Evolutionary conservation across 2,329 filamentous ascomycete species (phyloP).

Genomic region (Polytolypa hystricis): DNA sequence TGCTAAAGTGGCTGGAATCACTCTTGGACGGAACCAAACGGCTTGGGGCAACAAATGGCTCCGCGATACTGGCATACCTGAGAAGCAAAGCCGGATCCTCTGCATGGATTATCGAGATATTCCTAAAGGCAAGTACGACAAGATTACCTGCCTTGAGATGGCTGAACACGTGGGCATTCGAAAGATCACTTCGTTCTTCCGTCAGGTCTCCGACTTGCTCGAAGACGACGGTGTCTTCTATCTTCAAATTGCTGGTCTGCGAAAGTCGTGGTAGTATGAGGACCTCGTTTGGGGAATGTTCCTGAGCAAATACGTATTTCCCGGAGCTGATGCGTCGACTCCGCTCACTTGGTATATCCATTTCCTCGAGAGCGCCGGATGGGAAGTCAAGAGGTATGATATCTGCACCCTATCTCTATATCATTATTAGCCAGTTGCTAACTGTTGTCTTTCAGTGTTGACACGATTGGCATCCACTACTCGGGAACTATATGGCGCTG

Average conservation of each 20-base stretch:
- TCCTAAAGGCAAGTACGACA: constrained; percentile 71
- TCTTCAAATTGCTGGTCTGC: constrained; percentile 87
- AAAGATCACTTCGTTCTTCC: constrained; percentile 69
- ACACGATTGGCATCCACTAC: constrained; percentile 95
- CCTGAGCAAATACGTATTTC: constrained; percentile 99
- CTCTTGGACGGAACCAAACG: constrained; percentile 90
- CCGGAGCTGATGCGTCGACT: constrained; percentile 88
- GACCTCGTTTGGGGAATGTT: constrained; percentile 96
- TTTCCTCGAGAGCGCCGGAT: constrained; percentile 73
- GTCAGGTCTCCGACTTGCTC: constrained; percentile 87
- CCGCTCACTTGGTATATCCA: constrained; percentile 81
- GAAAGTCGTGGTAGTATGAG: constrained; percentile 95
- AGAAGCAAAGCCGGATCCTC: constrained; percentile 81
- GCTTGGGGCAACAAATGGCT: constrained; percentile 91
- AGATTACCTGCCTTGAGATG: constrained; percentile 98
- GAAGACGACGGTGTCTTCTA: constrained; percentile 94
- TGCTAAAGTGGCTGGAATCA: constrained; percentile 75
- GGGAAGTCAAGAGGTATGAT: constrained; percentile 72
- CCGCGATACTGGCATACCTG: constrained; percentile 66
- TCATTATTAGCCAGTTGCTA: too few species aligned
- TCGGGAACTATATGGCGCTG: constrained; percentile 93
- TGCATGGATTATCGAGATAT: constrained; percentile 98
- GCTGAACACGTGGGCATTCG: constrained; percentile 95
- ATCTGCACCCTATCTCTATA: too few species aligned
- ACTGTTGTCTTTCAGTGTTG: too few species aligned